A percentile compares a stretch with the other conserved stretches of the same genome.
These are phyloP conservation scores for Auricularia sp. DNA, from an alignment of 768 basidiomycete species.

Conservation along the genomic window DNA sequence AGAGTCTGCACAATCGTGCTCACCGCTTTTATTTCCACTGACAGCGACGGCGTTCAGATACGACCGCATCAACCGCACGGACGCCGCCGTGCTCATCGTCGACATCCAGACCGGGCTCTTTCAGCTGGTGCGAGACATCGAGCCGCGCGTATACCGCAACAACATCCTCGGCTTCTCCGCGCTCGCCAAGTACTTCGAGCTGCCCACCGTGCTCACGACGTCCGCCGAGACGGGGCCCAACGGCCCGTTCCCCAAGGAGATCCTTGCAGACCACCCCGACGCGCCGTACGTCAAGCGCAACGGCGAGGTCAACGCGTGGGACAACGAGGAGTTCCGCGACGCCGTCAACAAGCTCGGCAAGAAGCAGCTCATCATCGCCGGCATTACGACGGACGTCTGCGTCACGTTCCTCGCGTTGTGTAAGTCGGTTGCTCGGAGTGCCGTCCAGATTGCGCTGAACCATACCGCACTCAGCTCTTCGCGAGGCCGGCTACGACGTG, in stretches of 20 bases:
- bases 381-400: conserved; percentile 43
- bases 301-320: conserved; percentile 45
- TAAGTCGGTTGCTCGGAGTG: background rate
- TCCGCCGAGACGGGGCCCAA: conserved; percentile 37
- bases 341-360: conserved; percentile 42
- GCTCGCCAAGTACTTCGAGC: conserved; percentile 34
- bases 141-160: conserved; percentile 31
- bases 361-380: conserved; percentile 40
- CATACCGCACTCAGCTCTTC: conserved; percentile 21
- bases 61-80: conserved; percentile 35
- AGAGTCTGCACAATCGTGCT: too few relatives aligned
- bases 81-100: conserved; percentile 35
- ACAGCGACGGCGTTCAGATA: conserved; percentile 17
- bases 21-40: too few relatives aligned
- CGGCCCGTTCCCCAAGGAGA: conserved; percentile 37
- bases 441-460: background rate
- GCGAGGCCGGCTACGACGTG: conserved; percentile 25
- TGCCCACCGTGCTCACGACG: conserved; percentile 38
- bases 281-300: conserved; percentile 37
- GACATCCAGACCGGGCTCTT: conserved; percentile 43
- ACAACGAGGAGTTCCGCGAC: conserved; percentile 36
- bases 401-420: conserved; percentile 39
- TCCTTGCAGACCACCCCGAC: conserved; percentile 35
- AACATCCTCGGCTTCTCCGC: conserved; percentile 40
- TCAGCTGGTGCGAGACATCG: conserved; percentile 34